Evolutionary conservation across 192 early-diverging fungal species (phyloP).

Genomic region (Gonapodya prolifera): DNA sequence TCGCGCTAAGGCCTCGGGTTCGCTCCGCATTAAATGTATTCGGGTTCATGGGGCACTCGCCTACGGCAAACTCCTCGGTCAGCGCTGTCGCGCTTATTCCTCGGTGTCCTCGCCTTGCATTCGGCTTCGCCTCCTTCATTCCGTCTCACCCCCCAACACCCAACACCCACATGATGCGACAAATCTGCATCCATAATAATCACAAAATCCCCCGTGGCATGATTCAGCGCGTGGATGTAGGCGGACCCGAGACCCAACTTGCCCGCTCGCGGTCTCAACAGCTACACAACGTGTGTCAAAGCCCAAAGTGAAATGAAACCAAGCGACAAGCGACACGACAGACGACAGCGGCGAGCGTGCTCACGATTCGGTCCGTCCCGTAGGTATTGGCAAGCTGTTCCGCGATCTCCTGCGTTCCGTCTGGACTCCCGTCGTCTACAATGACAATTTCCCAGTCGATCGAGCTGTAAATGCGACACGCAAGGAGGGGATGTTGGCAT

Average conservation of each 20-base stretch:
- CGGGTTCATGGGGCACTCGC: too few species aligned
- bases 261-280: conserved; percentile 82
- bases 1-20: too few species aligned
- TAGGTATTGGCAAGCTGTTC: conserved; percentile 75
- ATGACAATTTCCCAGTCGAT: conserved; percentile 95
- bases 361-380: conserved; percentile 76
- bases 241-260: conserved; percentile 94
- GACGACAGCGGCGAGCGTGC: conserved; percentile 7
- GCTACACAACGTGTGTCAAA: conserved; percentile 22
- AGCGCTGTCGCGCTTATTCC: too few species aligned
- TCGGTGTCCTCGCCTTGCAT: too few species aligned
- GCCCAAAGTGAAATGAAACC: neutral
- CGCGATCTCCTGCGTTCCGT: conserved; percentile 89
- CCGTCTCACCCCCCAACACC: too few species aligned
- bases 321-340: neutral
- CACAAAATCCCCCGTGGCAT: conserved; percentile 87
- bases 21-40: too few species aligned
- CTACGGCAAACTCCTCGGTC: too few species aligned
- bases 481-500: neutral
- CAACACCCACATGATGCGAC: conserved; percentile 78
- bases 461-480: conserved; percentile 30
- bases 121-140: too few species aligned
- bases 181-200: conserved; percentile 99
- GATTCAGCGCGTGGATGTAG: conserved; percentile 86
- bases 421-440: conserved; percentile 90